Conservation (phyloP, 2,329 filamentous ascomycete species). For the Fusarium sp. region DNA sequence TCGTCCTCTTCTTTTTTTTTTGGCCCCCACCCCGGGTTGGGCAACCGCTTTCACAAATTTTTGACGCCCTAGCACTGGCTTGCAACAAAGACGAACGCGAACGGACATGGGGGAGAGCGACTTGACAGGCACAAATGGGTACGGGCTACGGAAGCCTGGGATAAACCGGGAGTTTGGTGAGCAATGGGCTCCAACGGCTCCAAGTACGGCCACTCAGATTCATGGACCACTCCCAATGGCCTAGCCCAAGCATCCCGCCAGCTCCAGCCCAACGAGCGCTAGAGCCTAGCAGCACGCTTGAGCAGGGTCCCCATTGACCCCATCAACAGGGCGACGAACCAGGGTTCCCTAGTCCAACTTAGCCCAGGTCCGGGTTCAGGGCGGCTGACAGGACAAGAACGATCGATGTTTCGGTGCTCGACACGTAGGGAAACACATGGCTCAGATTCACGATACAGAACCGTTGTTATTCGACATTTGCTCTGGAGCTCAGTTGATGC, state of each 20-base stretch:
- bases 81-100: constrained; percentile 17
- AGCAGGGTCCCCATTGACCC: constrained; percentile 31
- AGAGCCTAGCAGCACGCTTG: constrained; percentile 32
- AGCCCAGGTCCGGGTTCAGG: constrained; percentile 5
- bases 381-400: constrained; percentile 40
- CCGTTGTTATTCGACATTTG: background rate
- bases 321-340: constrained; percentile 40
- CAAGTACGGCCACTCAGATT: constrained; percentile 20
- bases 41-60: constrained; percentile 33
- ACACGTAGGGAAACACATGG: constrained; percentile 27
- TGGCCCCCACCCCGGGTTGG: constrained; percentile 38
- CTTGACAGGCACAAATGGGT: constrained; percentile 31
- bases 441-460: constrained; percentile 9
- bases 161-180: constrained; percentile 35
- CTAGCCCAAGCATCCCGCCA: constrained; percentile 36
- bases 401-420: constrained; percentile 34
- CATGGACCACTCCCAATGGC: constrained; percentile 29
- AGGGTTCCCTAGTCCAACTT: constrained; percentile 33
- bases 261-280: constrained; percentile 39
- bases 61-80: constrained; percentile 36
- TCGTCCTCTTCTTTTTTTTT: constrained; percentile 5
- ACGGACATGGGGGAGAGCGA: constrained; percentile 15
- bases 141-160: constrained; percentile 18
- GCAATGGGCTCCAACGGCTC: constrained; percentile 25
- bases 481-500: constrained; percentile 3